A percentile compares a stretch with the other conserved stretches of the same genome.
Conservation (phyloP, 768 basidiomycete genomes). For the Tulasnella sp. region DNA sequence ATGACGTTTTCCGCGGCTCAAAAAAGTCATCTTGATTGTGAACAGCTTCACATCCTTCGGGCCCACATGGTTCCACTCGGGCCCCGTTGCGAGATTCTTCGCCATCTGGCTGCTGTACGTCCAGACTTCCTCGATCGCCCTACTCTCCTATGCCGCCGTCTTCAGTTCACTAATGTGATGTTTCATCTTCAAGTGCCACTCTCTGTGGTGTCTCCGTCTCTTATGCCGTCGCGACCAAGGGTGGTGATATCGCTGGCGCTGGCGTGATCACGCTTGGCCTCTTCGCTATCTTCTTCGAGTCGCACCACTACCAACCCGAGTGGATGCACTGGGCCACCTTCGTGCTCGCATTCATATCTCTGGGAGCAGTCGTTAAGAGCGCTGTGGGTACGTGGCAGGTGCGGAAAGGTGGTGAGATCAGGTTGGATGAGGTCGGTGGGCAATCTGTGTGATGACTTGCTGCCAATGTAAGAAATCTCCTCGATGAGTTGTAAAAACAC, state of each 20-base stretch:
- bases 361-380: not conserved
- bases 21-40: not conserved
- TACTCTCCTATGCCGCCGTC: not conserved
- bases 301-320: not conserved
- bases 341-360: not conserved
- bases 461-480: too few relatives aligned
- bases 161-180: not conserved
- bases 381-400: not conserved
- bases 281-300: slow-evolving; percentile 4
- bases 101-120: slow-evolving; percentile 18
- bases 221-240: not conserved
- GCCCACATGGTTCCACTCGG: slow-evolving; percentile 15
- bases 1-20: not conserved
- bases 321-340: not conserved
- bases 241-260: slow-evolving; percentile 14
- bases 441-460: too few relatives aligned
- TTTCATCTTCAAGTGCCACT: slow-evolving; percentile 1
- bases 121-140: too few relatives aligned
- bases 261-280: slow-evolving; percentile 13
- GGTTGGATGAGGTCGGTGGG: not conserved
- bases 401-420: not conserved
- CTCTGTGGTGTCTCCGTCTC: slow-evolving; percentile 12
- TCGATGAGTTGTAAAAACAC: too few relatives aligned
- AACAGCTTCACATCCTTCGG: not conserved
- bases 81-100: slow-evolving; percentile 2